Evolutionary conservation across 169 alveolate species (phyloP), one percentile per base, ranked within the genome.

Genomic region (Theileria orientalis): DNA sequence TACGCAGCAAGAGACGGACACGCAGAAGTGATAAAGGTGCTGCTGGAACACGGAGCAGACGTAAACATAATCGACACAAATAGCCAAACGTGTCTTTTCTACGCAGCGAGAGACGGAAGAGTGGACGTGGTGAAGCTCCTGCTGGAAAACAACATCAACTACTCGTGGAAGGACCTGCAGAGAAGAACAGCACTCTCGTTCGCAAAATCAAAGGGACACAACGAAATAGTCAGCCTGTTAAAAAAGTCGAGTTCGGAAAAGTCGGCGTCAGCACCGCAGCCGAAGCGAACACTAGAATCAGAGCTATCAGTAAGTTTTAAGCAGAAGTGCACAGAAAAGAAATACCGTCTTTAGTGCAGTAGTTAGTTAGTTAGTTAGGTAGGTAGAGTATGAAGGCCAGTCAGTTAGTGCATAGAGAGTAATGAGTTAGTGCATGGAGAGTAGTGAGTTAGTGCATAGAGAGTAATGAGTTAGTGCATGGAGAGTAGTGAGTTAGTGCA

Each of bases 1-100:
- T 94, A 94, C 73, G 97, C 97, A 14, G 95, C 97, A 3, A 87
- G 98, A 70, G 98, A 94, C 52, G 97, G 97, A n/a, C 92, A 95
- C 52, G 84, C 93, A 16, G 94, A 89, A 11, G 72, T 94, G 51
- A 90, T 94, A 23, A 80, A 76, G 13, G 69, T 75, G 33, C 83
- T 94, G 51, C 76, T 94, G 64, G 85, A 91, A 62, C 68, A 70
- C 63, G 94, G 94, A 30, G 97, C 96, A 5, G 93, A 95, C 62
- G 90, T 94, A 0, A 94, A 95, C 83, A 75, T 91, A 23, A 49
- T 87, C 13, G 98, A 95, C 76, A 90, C 86, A 35, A 92, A 92
- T 64, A 90, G 88, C 30, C 96, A 94, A 80, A 94, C 98, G 30
- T 93, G 97, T 27, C 69, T 95, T 29, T 95, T 93, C 71, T 95